Evolutionary conservation across 2,329 filamentous ascomycete genomes (phyloP).

Genomic region (Colletotrichum sojae): DNA sequence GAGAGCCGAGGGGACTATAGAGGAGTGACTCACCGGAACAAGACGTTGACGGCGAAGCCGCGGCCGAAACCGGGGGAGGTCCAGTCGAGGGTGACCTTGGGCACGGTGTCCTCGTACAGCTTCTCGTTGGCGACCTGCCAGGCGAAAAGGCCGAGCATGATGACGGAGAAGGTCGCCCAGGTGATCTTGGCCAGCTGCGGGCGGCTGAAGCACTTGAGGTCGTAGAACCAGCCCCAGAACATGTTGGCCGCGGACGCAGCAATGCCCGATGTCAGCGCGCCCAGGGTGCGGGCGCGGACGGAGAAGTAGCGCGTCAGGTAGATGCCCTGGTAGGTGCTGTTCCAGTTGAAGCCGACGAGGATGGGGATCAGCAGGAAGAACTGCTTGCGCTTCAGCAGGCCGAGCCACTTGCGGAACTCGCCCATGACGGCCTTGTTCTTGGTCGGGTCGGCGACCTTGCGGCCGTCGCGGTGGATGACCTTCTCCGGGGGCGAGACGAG

Average conservation of each 20-base stretch:
- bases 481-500: constrained; percentile 61
- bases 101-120: constrained; percentile 55
- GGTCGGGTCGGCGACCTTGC: constrained; percentile 47
- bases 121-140: constrained; percentile 66
- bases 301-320: constrained; percentile 68
- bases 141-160: constrained; percentile 59
- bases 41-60: constrained; percentile 62
- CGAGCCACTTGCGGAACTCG: constrained; percentile 54
- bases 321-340: constrained; percentile 64
- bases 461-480: constrained; percentile 56
- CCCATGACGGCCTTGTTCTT: constrained; percentile 55
- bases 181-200: constrained; percentile 58
- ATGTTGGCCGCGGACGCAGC: constrained; percentile 61
- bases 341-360: constrained; percentile 66
- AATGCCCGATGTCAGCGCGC: constrained; percentile 60
- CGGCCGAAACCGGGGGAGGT: constrained; percentile 58
- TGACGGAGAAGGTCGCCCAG: constrained; percentile 56
- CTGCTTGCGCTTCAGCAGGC: constrained; percentile 57
- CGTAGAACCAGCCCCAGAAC: constrained; percentile 65
- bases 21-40: constrained; percentile 55
- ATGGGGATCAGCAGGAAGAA: constrained; percentile 65
- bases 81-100: constrained; percentile 61
- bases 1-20: not conserved
- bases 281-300: constrained; percentile 62
- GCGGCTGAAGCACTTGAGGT: constrained; percentile 57